phyloP scores from a whole-genome alignment of 805 yeast species.

The Kodamaea kaohsiungensis region DNA sequence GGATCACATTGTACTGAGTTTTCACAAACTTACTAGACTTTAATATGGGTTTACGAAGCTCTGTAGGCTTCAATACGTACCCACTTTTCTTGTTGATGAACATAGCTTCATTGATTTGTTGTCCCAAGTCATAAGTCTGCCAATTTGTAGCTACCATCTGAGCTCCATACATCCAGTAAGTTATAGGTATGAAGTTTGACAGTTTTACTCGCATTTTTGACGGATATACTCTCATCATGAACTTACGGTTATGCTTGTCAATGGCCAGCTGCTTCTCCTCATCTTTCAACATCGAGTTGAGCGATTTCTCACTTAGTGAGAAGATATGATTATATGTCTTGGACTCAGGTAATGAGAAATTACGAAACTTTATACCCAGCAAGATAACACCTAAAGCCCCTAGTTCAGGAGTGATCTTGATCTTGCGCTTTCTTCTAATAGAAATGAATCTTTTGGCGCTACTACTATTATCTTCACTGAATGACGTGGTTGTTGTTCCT shows the following conservation, averaged over 20 bases:
- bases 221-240: slow-evolving; percentile 85
- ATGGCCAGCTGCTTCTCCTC: slow-evolving; percentile 53
- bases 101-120: slow-evolving; percentile 83
- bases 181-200: slow-evolving; percentile 76
- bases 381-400: slow-evolving; percentile 69
- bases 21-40: slow-evolving; percentile 14
- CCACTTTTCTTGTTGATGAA: slow-evolving; percentile 65
- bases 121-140: slow-evolving; percentile 91
- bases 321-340: slow-evolving; percentile 80
- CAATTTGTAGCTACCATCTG: slow-evolving; percentile 97
- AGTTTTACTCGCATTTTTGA: slow-evolving; percentile 75
- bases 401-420: slow-evolving; percentile 41
- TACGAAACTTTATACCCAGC: slow-evolving; percentile 74
- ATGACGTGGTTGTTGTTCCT: slow-evolving; percentile 39
- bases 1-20: neutral
- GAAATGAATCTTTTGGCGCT: slow-evolving; percentile 19
- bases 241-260: slow-evolving; percentile 73
- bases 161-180: slow-evolving; percentile 80
- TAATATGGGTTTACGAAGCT: slow-evolving; percentile 38
- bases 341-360: slow-evolving; percentile 84
- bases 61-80: slow-evolving; percentile 72
- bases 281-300: slow-evolving; percentile 66
- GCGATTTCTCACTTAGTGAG: slow-evolving; percentile 76
- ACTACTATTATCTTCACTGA: slow-evolving; percentile 39
- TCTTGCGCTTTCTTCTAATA: slow-evolving; percentile 22